Conservation (phyloP, 2,329 filamentous ascomycete species). For the Colletotrichum zoysiae region DNA sequence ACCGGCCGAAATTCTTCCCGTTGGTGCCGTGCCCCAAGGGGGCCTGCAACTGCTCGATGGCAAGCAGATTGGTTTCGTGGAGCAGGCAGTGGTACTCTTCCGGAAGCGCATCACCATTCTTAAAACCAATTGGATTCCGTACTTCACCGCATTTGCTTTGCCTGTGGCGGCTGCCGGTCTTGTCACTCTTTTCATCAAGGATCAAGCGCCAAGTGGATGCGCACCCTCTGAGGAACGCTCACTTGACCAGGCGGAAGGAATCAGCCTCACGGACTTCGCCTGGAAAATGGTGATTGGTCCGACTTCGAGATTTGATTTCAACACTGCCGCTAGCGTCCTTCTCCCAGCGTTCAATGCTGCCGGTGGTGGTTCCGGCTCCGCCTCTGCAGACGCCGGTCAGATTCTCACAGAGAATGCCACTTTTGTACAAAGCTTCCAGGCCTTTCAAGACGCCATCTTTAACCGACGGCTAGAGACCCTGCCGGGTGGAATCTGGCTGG, state of each 20-base stretch:
- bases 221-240: constrained; percentile 62
- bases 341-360: constrained; percentile 54
- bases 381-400: constrained; percentile 38
- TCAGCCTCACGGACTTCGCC: constrained; percentile 53
- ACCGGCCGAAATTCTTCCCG: constrained; percentile 16
- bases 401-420: constrained; percentile 32
- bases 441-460: constrained; percentile 76
- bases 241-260: constrained; percentile 52
- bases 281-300: constrained; percentile 60
- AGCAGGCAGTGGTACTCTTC: constrained; percentile 81
- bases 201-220: constrained; percentile 66
- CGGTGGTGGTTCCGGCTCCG: constrained; percentile 42
- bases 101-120: constrained; percentile 82
- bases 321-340: constrained; percentile 46
- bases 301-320: constrained; percentile 40
- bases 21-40: constrained; percentile 42
- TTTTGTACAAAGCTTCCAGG: constrained; percentile 70
- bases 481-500: constrained; percentile 85
- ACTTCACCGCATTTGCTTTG: constrained; percentile 79
- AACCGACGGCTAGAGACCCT: constrained; percentile 75
- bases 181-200: constrained; percentile 79
- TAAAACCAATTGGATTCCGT: constrained; percentile 82
- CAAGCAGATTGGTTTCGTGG: constrained; percentile 74
- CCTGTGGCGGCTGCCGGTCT: constrained; percentile 85
- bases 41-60: constrained; percentile 75